Evolutionary conservation across 192 early-diverging fungal genomes (phyloP), one percentile per base, ranked within the genome.

Genomic region (Kappamyces sp.): DNA sequence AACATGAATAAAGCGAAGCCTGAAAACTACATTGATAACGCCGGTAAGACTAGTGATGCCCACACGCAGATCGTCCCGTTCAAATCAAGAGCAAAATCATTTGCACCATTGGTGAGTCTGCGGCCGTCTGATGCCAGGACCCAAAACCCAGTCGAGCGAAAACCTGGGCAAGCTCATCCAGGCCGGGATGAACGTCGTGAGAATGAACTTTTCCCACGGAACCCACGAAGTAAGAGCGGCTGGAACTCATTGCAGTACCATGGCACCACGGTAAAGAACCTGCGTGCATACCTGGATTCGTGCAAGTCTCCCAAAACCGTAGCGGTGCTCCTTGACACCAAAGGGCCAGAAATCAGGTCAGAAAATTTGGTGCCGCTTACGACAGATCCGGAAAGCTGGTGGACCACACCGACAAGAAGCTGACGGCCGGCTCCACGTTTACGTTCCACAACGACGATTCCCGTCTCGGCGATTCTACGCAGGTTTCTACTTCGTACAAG

Each of bases 181-280:
- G 36, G 64, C 74, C n/a, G 78, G 78, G 8, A 72, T 80, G 72
- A 78, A 68, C 54, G 72, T 80, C 14, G 64, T 67, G 54, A 68
- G 78, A 36, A 70, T 78, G 72, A 80, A 80, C 70, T 80, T 80
- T 50, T 80, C 78, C 1, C 78, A 80, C 65, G 78, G 78, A 30
- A 51, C 39, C 38, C 78, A 80, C 55, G 78, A 76, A 63, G 73
- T 78, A 48, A 49, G 47, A 36, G 6, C 9, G 15, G 9, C 37
- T 15, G 7, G n/a, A 22, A 48, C 57, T 31, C 34, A 22, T 41
- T 45, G 11, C 46, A 78, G 75, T 79, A 75, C 69, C 77, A 79
- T 57, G 63, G 54, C 32, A 63, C 69, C 50, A 79, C 77, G 52
- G 60, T 79, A 45, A 49, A 61, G 34, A 76, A 75, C 64, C 14